Evolutionary conservation across 1,284 basidiomycete species (phyloP), one percentile per base, ranked within the genome.

Genomic region (Vanrija sp.): DNA sequence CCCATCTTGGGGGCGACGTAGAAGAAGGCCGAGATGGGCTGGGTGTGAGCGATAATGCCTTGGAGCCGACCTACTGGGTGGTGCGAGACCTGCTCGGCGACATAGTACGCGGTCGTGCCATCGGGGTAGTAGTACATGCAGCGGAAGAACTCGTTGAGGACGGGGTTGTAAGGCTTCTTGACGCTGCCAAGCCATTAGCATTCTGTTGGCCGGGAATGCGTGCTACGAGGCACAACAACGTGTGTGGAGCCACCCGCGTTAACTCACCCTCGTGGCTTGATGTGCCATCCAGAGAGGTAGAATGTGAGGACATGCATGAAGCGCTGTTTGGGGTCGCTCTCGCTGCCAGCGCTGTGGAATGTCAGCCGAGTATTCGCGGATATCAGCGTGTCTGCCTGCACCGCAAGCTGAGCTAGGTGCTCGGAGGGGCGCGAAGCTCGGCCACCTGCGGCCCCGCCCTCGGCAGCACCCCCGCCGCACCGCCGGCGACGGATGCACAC

Each of bases 91-190:
- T 98, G 95, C 75, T 99, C 95, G 39, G 96, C 89, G 62, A 99
- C 89, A 76, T 96, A 99, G 78, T 91, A 97, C 0, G 92, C 96
- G 61, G 87, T 84, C 12, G 91, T 87, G 24, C 90, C 90, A 67
- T 98, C 87, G 4, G 85, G 78, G 75, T 98, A 99, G 73, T 90
- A 85, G 73, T 98, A 99, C 54, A 87, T 81, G 77, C 95, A 98
- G 47, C 95, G 84, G 82, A 97, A 99, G 78, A 96, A 95, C 74
- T 99, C 95, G 52, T 96, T 95, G 10, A 98, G 84, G 14, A 98
- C 83, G 24, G 96, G 95, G 73, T 98, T 99, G 77, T 98, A 98
- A 83, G 95, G 95, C 79, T 98, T 98, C 87, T 98, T 98, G 61
- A 98, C 96, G 51, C 69, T 75, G 59, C 16, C 31, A 31, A 31